These are phyloP conservation scores for Metschnikowia kunwiensis DNA, from an alignment of 805 yeast genomes.

Conservation along the genomic window DNA sequence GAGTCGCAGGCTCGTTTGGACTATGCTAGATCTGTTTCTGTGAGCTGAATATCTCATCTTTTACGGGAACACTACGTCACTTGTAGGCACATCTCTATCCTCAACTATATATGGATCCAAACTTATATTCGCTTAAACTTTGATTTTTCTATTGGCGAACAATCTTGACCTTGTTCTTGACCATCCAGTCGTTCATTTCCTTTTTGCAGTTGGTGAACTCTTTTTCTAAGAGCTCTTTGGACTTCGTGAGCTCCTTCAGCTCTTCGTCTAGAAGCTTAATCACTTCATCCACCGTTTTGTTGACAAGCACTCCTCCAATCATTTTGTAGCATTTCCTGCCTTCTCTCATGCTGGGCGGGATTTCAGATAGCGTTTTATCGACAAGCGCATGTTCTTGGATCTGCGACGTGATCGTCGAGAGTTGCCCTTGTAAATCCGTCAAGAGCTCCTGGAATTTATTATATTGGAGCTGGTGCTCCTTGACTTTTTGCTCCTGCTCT, in stretches of 20 bases:
- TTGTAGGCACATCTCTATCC: too few species aligned
- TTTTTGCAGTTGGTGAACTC: slow-evolving; percentile 26
- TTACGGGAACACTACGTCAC: too few species aligned
- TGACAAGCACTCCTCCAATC: slow-evolving; percentile 91
- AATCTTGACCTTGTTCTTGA: slow-evolving; percentile 40
- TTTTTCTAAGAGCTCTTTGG: slow-evolving; percentile 25
- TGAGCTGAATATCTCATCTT: too few species aligned
- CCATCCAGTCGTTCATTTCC: slow-evolving; percentile 41
- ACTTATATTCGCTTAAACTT: too few species aligned
- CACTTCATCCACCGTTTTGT: slow-evolving; percentile 77
- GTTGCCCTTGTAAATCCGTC: slow-evolving; percentile 37
- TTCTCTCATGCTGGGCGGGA: slow-evolving; percentile 31
- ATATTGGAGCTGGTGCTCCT: slow-evolving; percentile 40
- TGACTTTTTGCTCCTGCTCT: slow-evolving; percentile 35
- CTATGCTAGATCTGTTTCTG: slow-evolving; percentile 33
- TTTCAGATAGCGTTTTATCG: slow-evolving; percentile 37
- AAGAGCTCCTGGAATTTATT: slow-evolving; percentile 39
- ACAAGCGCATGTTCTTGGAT: slow-evolving; percentile 41
- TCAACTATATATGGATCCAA: too few species aligned
- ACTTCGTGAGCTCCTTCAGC: slow-evolving; percentile 18
- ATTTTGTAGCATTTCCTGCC: slow-evolving; percentile 83
- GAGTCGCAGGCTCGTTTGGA: slow-evolving; percentile 33
- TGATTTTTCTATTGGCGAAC: slow-evolving; percentile 23
- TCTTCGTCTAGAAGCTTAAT: slow-evolving; percentile 59
- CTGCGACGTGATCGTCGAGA: slow-evolving; percentile 34